Evolutionary conservation across 495 filamentous ascomycete genomes (phyloP).

Genomic region (Sordaria brevicollis): DNA sequence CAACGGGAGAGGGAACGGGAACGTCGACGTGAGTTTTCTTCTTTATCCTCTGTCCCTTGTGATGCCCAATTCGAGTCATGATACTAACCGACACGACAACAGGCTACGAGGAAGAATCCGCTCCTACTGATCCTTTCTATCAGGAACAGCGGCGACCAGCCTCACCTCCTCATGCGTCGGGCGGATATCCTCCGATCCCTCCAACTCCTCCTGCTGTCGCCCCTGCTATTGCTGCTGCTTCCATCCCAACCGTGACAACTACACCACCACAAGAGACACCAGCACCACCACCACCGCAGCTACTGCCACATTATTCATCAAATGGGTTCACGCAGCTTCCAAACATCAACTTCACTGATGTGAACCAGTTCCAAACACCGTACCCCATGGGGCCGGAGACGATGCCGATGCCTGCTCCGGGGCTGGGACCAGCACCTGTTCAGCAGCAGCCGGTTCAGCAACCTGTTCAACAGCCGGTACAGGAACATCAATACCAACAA

Average conservation of each 20-base stretch:
- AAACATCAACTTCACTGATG: constrained; percentile 26
- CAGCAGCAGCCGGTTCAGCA: background rate
- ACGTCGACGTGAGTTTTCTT: constrained; percentile 21
- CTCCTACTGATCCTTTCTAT: constrained; percentile 25
- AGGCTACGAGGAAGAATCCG: constrained; percentile 34
- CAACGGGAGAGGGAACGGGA: constrained; percentile 30
- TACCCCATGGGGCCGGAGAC: background rate
- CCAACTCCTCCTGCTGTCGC: constrained; percentile 14
- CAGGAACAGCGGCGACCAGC: constrained; percentile 24
- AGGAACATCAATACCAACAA: background rate
- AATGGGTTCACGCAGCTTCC: constrained; percentile 32
- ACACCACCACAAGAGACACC: background rate
- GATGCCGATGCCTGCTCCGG: background rate
- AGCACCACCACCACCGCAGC: background rate
- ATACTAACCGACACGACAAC: constrained; percentile 3
- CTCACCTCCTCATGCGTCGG: constrained; percentile 43
- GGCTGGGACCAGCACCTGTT: background rate
- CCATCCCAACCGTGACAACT: no score
- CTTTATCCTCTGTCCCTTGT: background rate
- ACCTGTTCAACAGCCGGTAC: background rate
- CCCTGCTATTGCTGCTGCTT: background rate
- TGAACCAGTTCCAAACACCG: constrained; percentile 11
- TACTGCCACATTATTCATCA: background rate
- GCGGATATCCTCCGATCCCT: constrained; percentile 37
- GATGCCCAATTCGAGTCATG: background rate